phyloP scores from a whole-genome alignment of 192 early-diverging fungal genomes.

The Spizellomyces sp. region DNA sequence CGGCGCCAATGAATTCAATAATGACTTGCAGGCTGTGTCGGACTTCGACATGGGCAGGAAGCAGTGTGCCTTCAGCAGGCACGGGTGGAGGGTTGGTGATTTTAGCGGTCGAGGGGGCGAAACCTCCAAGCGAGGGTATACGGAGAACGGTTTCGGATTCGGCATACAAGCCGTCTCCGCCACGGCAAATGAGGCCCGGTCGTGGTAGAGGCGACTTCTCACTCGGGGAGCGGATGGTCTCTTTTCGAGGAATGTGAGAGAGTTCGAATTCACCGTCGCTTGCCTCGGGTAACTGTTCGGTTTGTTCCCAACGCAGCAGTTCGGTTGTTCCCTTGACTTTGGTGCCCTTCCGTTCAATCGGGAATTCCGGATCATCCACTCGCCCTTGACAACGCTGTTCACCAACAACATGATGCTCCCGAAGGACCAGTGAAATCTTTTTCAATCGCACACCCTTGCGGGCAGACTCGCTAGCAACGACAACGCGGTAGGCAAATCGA shows the following conservation, averaged over 20 bases:
- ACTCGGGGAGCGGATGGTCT: background rate
- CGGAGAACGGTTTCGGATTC: constrained; percentile 37
- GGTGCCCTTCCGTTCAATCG: constrained; percentile 17
- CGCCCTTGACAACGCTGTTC: constrained; percentile 33
- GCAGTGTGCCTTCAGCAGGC: constrained; percentile 17
- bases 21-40: constrained; percentile 49
- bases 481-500: constrained; percentile 47
- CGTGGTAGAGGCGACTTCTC: constrained; percentile 30
- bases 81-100: constrained; percentile 16
- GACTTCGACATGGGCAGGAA: constrained; percentile 45
- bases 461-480: constrained; percentile 46
- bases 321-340: constrained; percentile 34
- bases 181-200: constrained; percentile 32
- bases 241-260: background rate
- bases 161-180: constrained; percentile 52
- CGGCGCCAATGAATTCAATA: constrained; percentile 46
- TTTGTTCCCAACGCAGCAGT: constrained; percentile 44
- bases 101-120: constrained; percentile 44
- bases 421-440: constrained; percentile 37
- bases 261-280: constrained; percentile 23
- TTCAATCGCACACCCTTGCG: constrained; percentile 46
- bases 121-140: constrained; percentile 40
- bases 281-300: constrained; percentile 32
- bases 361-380: constrained; percentile 16
- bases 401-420: constrained; percentile 47